Evolutionary conservation across 148 eudicot genomes (phyloP).

Genomic region (Persicaria maculosa): DNA sequence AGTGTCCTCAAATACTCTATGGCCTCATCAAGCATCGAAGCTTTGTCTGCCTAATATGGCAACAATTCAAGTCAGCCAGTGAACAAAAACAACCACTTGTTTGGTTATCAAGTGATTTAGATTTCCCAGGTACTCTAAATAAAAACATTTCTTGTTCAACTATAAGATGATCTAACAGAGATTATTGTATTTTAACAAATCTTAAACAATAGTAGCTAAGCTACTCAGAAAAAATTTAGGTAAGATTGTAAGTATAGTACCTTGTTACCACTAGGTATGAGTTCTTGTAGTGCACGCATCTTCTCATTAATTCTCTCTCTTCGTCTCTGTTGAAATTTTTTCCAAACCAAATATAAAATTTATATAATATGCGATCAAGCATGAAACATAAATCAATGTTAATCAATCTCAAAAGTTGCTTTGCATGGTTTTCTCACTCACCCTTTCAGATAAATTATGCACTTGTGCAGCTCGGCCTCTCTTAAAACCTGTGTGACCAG

Average conservation of each 20-base stretch:
- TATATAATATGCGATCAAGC: background rate
- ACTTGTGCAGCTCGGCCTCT: constrained; percentile 99
- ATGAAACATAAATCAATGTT: constrained; percentile 1
- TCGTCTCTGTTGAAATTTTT: constrained; percentile 50
- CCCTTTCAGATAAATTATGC: constrained; percentile 95
- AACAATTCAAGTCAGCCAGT: background rate
- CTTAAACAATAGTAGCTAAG: too few species aligned
- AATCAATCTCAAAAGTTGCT: background rate
- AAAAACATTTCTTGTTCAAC: too few species aligned
- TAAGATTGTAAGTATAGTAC: constrained; percentile 19
- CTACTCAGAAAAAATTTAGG: too few species aligned
- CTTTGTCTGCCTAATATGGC: background rate
- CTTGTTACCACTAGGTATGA: constrained; percentile 95
- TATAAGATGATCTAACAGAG: too few species aligned
- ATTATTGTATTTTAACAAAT: too few species aligned
- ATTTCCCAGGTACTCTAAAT: too few species aligned
- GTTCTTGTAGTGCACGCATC: constrained; percentile 95
- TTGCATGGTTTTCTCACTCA: constrained; percentile 20
- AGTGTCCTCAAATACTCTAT: background rate
- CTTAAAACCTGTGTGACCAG: constrained; percentile 56
- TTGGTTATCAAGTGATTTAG: background rate
- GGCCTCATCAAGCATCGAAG: background rate
- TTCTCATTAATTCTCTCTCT: constrained; percentile 94
- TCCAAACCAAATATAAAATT: background rate
- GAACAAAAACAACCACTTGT: background rate